A percentile compares a stretch with the other conserved stretches of the same genome.
These are phyloP conservation scores for Dryadomyces sulphureus DNA, from an alignment of 2,329 filamentous ascomycete genomes.

Conservation along the genomic window DNA sequence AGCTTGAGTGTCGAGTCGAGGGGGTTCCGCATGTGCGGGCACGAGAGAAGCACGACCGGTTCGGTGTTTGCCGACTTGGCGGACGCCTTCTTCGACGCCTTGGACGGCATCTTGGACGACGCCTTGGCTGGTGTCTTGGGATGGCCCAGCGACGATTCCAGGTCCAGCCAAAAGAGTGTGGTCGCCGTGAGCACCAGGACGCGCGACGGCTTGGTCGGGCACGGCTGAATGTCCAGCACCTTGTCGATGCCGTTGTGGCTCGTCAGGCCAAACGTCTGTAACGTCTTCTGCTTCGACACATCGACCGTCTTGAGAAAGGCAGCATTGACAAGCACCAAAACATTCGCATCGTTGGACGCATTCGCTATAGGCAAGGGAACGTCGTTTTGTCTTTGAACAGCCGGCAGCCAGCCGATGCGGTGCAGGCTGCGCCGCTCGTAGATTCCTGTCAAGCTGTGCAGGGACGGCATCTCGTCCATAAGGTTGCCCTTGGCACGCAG, in stretches of 20 bases:
- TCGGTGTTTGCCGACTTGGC: too few species aligned
- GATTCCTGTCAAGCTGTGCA: background rate
- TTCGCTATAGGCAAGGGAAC: background rate
- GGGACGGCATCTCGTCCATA: background rate
- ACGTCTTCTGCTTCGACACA: constrained; percentile 4
- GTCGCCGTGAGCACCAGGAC: constrained; percentile 44
- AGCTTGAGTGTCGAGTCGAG: constrained; percentile 25
- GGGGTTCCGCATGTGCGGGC: constrained; percentile 27
- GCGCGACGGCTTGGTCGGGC: constrained; percentile 29
- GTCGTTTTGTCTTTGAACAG: background rate
- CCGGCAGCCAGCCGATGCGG: constrained; percentile 6
- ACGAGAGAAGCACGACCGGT: constrained; percentile 22
- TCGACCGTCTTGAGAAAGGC: constrained; percentile 15
- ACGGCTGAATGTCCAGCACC: constrained; percentile 41
- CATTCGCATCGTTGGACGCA: background rate
- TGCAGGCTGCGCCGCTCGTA: constrained; percentile 7
- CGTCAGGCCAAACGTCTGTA: constrained; percentile 8
- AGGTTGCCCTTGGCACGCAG: constrained; percentile 23
- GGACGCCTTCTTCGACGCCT: background rate
- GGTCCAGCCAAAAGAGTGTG: constrained; percentile 32
- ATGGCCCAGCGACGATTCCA: constrained; percentile 10
- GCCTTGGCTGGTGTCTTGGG: too few species aligned
- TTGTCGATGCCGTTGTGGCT: constrained; percentile 18
- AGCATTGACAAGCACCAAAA: constrained; percentile 16
- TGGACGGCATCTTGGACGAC: background rate